Conservation (phyloP, 2,329 filamentous ascomycete genomes). For the Neonectria neomacrospora region DNA sequence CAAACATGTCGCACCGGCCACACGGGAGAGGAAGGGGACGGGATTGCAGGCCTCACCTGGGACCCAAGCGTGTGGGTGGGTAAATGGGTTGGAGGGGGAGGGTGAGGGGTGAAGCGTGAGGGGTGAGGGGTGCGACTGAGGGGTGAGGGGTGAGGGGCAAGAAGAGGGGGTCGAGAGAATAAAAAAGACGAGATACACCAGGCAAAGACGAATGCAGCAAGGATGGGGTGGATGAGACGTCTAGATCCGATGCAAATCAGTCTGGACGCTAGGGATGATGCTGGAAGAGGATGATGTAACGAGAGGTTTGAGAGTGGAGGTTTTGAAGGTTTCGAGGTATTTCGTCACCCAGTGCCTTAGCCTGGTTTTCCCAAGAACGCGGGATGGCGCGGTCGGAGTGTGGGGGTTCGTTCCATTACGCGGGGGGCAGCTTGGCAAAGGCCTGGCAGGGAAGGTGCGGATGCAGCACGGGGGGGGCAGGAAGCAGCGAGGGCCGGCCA, state of each 20-base stretch:
- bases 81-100: background rate
- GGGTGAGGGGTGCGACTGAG: background rate
- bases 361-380: constrained; percentile 34
- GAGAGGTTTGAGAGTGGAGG: background rate
- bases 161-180: background rate
- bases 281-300: constrained; percentile 13
- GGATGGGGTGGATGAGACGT: constrained; percentile 5
- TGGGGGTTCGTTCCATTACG: constrained; percentile 24
- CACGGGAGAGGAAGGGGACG: background rate
- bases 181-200: background rate
- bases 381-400: constrained; percentile 40
- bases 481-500: constrained; percentile 5
- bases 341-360: too few relatives aligned
- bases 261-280: constrained; percentile 16
- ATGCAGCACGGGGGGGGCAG: constrained; percentile 2
- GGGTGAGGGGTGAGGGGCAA: constrained; percentile 1
- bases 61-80: constrained; percentile 1
- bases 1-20: background rate
- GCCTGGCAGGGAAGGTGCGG: background rate
- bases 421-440: constrained; percentile 1
- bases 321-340: too few relatives aligned
- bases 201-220: background rate
- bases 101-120: background rate
- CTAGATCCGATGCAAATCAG: constrained; percentile 5
- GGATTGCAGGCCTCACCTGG: constrained; percentile 17